These are phyloP conservation scores for Vitellaria paradoxa DNA, from an alignment of 179 eudicot genomes.

Conservation along the genomic window DNA sequence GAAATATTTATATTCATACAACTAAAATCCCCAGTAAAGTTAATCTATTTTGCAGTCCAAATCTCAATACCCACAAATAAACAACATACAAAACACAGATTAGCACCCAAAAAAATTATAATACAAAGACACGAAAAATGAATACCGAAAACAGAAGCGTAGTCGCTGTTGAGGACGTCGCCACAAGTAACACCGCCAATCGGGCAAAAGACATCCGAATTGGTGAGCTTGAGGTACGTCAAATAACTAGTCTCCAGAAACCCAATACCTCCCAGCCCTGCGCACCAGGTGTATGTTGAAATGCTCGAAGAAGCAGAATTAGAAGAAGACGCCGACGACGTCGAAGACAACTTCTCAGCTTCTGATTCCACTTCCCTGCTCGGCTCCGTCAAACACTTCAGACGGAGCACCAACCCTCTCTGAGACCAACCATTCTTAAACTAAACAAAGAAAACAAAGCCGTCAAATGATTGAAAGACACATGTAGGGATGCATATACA, in stretches of 20 bases:
- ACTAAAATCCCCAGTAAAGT: conserved; percentile 9
- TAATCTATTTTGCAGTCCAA: background rate
- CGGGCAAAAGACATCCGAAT: conserved; percentile 87
- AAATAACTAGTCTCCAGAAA: conserved; percentile 72
- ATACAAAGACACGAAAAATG: background rate
- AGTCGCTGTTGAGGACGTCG: conserved; percentile 80
- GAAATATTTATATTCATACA: background rate
- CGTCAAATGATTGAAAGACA: background rate
- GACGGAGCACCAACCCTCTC: conserved; percentile 23
- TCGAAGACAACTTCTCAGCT: conserved; percentile 11
- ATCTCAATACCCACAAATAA: background rate
- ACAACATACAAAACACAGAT: background rate
- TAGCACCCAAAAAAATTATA: background rate
- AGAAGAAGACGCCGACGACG: conserved; percentile 18
- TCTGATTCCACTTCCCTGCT: conserved; percentile 31
- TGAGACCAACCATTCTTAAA: conserved; percentile 19
- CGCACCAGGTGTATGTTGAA: conserved; percentile 78
- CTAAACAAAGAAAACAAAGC: conserved; percentile 2
- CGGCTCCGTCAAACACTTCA: conserved; percentile 36
- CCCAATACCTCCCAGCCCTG: conserved; percentile 77
- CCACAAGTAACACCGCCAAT: conserved; percentile 66
- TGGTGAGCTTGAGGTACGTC: conserved; percentile 70
- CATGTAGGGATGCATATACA: too few species aligned
- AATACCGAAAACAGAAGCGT: conserved; percentile 69
- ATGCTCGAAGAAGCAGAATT: conserved; percentile 20